These are phyloP conservation scores for Holtermannia corniformis DNA, from an alignment of 768 basidiomycete genomes.

Conservation along the genomic window DNA sequence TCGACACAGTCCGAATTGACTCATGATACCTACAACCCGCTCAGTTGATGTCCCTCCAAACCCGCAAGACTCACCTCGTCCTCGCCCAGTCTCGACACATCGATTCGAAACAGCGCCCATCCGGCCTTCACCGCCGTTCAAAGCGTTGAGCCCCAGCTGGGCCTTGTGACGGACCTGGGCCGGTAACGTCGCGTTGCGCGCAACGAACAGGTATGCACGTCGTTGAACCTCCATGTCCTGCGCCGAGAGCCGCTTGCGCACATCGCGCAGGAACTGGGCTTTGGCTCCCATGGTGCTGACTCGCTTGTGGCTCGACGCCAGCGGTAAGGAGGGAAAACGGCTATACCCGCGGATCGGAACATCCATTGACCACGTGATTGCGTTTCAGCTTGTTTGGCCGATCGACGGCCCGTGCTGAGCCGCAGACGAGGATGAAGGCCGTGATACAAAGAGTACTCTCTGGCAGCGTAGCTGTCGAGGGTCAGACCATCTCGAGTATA, in stretches of 20 bases:
- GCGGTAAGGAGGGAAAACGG: too few relatives aligned
- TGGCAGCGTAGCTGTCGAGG: slow-evolving; percentile 85
- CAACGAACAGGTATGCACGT: slow-evolving; percentile 84
- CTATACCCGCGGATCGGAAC: too few relatives aligned
- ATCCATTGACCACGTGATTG: too few relatives aligned
- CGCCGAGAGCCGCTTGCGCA: slow-evolving; percentile 29
- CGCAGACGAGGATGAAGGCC: slow-evolving; percentile 70
- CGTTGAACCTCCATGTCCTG: slow-evolving; percentile 63
- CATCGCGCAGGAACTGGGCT: slow-evolving; percentile 33
- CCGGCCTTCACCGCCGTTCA: slow-evolving; percentile 62
- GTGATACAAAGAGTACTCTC: slow-evolving; percentile 72
- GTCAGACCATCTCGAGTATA: slow-evolving; percentile 68
- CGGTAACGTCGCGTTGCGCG: slow-evolving; percentile 81
- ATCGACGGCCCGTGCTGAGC: too few relatives aligned
- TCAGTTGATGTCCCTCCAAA: background rate
- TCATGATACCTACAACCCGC: slow-evolving; percentile 49
- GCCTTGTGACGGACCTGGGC: slow-evolving; percentile 85
- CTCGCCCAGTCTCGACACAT: slow-evolving; percentile 73
- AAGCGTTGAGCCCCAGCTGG: slow-evolving; percentile 82
- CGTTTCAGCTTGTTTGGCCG: too few relatives aligned
- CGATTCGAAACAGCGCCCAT: slow-evolving; percentile 84
- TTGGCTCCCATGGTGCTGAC: slow-evolving; percentile 15
- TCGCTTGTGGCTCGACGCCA: too few relatives aligned
- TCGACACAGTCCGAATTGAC: slow-evolving; percentile 76
- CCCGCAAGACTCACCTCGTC: slow-evolving; percentile 51